Conservation (phyloP, 2,329 filamentous ascomycete genomes). For the Aspergillus sergii region DNA sequence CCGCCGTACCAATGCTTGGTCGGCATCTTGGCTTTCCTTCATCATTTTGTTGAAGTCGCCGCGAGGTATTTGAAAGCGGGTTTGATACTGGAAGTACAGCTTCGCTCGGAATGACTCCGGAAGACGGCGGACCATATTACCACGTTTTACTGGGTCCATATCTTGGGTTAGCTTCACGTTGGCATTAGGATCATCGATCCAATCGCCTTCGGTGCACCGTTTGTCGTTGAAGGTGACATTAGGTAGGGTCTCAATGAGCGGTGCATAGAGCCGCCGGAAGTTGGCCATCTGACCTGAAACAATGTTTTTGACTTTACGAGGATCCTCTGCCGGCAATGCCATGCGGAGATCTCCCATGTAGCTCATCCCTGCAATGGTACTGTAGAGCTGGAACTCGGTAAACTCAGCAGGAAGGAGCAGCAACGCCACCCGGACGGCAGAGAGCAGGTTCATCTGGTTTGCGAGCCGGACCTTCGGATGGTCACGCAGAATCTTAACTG, state of each 20-base stretch:
- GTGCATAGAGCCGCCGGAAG: slow-evolving; percentile 88
- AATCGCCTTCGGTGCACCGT: slow-evolving; percentile 59
- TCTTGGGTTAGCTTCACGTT: slow-evolving; percentile 78
- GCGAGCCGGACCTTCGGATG: slow-evolving; percentile 89
- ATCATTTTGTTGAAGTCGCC: slow-evolving; percentile 85
- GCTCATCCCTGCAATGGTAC: slow-evolving; percentile 86
- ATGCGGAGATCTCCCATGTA: slow-evolving; percentile 98
- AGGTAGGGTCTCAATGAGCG: slow-evolving; percentile 84
- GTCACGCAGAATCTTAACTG: slow-evolving; percentile 95
- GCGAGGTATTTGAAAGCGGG: slow-evolving; percentile 82
- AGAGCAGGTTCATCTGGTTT: slow-evolving; percentile 93
- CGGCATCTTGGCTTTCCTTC: slow-evolving; percentile 70
- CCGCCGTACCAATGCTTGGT: slow-evolving; percentile 66
- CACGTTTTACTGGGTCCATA: slow-evolving; percentile 86
- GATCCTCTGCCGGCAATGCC: slow-evolving; percentile 86
- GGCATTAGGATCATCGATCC: slow-evolving; percentile 64
- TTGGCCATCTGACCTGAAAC: slow-evolving; percentile 88
- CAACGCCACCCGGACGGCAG: slow-evolving; percentile 85
- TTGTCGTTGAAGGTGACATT: slow-evolving; percentile 78
- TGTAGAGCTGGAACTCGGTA: slow-evolving; percentile 84
- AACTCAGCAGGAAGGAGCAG: slow-evolving; percentile 82
- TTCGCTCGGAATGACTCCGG: slow-evolving; percentile 84
- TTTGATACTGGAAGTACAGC: slow-evolving; percentile 92
- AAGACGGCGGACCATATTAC: slow-evolving; percentile 93
- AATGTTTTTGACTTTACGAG: slow-evolving; percentile 90